These are phyloP conservation scores for Coniochaeta hoffmannii DNA, from an alignment of 2,329 filamentous ascomycete genomes.

Conservation along the genomic window DNA sequence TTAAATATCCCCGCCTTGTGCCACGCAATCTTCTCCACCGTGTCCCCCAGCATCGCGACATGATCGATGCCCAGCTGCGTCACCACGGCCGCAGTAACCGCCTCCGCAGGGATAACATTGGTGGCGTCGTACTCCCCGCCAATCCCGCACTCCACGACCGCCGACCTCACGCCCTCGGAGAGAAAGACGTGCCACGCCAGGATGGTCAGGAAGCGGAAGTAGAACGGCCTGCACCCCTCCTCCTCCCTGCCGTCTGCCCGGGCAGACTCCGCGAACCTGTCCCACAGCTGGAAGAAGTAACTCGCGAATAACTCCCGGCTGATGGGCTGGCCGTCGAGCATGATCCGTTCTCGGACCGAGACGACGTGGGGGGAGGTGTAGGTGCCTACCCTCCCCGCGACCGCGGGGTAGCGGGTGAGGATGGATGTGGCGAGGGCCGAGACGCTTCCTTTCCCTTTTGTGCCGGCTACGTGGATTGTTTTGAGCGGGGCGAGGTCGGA, in stretches of 20 bases:
- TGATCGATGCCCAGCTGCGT: constrained; percentile 60
- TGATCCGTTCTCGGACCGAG: constrained; percentile 59
- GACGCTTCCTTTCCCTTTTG: constrained; percentile 89
- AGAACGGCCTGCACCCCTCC: constrained; percentile 38
- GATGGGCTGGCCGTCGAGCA: constrained; percentile 51
- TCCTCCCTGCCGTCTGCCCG: constrained; percentile 19
- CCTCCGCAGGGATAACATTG: constrained; percentile 29
- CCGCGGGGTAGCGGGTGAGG: constrained; percentile 28
- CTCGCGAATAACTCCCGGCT: constrained; percentile 51
- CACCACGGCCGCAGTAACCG: constrained; percentile 31
- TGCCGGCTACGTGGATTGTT: constrained; percentile 75
- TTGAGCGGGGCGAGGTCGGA: background rate
- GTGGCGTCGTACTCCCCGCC: constrained; percentile 64
- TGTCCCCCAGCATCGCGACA: constrained; percentile 53
- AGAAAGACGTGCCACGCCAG: constrained; percentile 61
- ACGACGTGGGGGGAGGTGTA: constrained; percentile 60
- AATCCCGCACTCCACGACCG: constrained; percentile 60
- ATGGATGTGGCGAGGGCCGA: constrained; percentile 78
- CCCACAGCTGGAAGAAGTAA: constrained; percentile 65
- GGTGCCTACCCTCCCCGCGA: background rate
- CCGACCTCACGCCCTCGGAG: constrained; percentile 51
- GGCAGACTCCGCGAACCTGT: constrained; percentile 33
- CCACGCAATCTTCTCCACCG: constrained; percentile 62
- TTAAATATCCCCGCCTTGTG: constrained; percentile 70
- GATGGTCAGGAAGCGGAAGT: constrained; percentile 57